Base-by-base conservation (phyloP, 192 early-diverging fungal species). In the Podila epicladia region DNA sequence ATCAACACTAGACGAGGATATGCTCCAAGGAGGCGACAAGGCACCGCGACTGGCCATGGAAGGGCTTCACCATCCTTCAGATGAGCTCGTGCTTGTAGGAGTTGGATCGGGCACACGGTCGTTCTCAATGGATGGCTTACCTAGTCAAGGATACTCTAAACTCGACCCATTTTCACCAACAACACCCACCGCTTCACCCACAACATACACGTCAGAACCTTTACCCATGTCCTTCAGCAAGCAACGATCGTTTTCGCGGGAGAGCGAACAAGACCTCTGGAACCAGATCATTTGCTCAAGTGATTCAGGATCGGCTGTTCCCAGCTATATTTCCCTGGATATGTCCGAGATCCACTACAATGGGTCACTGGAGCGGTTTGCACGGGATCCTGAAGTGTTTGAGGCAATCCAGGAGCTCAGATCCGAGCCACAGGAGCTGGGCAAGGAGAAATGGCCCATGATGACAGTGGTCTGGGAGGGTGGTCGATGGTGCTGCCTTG, bases 401-500 rank as follows among this genome's bases (percentile, higher is more conserved):
- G 60, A 68, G 29, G 53, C 67, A 9, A 65, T 80, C 45, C 50
- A 41, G 22, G 66, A 45, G n/a, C 51, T 80, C 2, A 63, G 67
- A 48, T 51, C 66, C 2, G 77, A 71, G 29, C 64, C 53, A 49
- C 61, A 64, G 41, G 77, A 80, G n/a, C 60, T 80, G 77, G 32
- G 65, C 45, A 80, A 80, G 49, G 77, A 80, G 51, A 55, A 55
- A n/a, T 80, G 77, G 49, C 77, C 77, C 9, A 66, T 62, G 5
- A 80, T 80, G 77, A 80, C 77, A 38, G 71, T 80, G 45, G 70
- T 80, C 20, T 80, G 77, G 77, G 77, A 80, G 20, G 65, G 71
- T 12, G 77, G 77, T 9, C 65, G 77, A 29, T 80, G 77, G 77
- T 80, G 77, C 28, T 80, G 77, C 37, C 71, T 80, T 13, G 77